Evolutionary conservation across 2,329 filamentous ascomycete genomes (phyloP), one percentile per base, ranked within the genome.

Genomic region (Claviceps monticola): DNA sequence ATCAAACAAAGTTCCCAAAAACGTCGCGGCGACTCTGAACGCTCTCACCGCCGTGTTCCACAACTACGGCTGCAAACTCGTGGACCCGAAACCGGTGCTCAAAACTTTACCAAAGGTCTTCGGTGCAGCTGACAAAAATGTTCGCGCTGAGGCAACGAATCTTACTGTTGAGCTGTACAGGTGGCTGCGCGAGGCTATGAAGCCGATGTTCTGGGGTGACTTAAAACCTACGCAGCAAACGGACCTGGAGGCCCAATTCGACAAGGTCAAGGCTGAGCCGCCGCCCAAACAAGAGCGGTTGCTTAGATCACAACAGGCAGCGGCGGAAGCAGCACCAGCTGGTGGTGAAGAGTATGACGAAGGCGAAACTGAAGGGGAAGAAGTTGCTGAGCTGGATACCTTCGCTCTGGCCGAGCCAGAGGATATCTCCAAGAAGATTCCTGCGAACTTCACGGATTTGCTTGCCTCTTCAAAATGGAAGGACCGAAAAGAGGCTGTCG

Each of bases 101-200:
- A 97, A 97, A 65, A 72, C 79, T 11, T 74, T 98, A 2, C 89
- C 93, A 3, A 95, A 95, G 64, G 84, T 84, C 2, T 98, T 96
- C 64, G 88, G 88, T 19, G 93, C 97, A 65, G 91, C 93, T 36
- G 93, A 98, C 74, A 98, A 98, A 70, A 97, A 97, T 65, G 88
- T 98, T 16, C 84, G 93, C 68, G 89, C 90, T 3, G 93, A 96
- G 66, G 89, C 90, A 29, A 93, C 93, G 46, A 89, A 85, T 59
- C 74, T 98, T 53, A 86, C 91, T 0, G 88, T 96, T 47, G 94
- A 98, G 64, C 80, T 98, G 53, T 98, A 98, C 68, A 78, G 93
- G 68, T 98, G 94, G 93, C 75, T 98, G 37, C 86, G 91, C 58
- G 93, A 98, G 57, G 91, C 91, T 11, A 96, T 98, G 83, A 98